These are phyloP conservation scores for Athelia psychrophila DNA, from an alignment of 1,284 basidiomycete genomes.

Conservation along the genomic window DNA sequence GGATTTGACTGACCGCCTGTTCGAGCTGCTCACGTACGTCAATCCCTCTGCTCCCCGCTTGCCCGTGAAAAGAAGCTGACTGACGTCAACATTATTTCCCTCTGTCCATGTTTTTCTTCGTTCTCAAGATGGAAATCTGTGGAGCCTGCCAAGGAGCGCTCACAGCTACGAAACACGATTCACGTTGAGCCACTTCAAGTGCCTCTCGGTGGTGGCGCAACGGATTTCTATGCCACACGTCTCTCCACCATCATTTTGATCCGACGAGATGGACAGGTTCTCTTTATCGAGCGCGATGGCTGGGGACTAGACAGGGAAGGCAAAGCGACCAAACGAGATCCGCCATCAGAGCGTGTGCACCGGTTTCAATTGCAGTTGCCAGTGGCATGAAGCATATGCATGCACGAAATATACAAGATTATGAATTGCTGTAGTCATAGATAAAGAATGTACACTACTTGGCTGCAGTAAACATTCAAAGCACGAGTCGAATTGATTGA, in stretches of 20 bases:
- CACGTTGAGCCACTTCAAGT: conserved; percentile 43
- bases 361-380: conserved; percentile 38
- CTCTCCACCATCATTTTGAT: conserved; percentile 72
- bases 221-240: conserved; percentile 60
- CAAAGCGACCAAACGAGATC: conserved; percentile 34
- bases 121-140: conserved; percentile 45
- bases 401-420: background rate
- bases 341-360: conserved; percentile 47
- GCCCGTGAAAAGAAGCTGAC: background rate
- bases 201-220: background rate
- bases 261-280: conserved; percentile 51
- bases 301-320: conserved; percentile 48
- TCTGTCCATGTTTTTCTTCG: conserved; percentile 21
- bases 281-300: conserved; percentile 71
- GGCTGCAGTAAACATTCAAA: too few species aligned
- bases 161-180: conserved; percentile 59
- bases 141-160: conserved; percentile 42
- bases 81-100: conserved; percentile 9
- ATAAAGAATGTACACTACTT: too few species aligned
- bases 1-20: conserved; percentile 53
- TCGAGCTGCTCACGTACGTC: conserved; percentile 59
- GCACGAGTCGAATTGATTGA: background rate
- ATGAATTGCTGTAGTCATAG: conserved; percentile 9
- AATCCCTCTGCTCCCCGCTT: conserved; percentile 8
- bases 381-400: background rate